Conservation (phyloP, 805 yeast species). For the Kodamaea sagamina region DNA sequence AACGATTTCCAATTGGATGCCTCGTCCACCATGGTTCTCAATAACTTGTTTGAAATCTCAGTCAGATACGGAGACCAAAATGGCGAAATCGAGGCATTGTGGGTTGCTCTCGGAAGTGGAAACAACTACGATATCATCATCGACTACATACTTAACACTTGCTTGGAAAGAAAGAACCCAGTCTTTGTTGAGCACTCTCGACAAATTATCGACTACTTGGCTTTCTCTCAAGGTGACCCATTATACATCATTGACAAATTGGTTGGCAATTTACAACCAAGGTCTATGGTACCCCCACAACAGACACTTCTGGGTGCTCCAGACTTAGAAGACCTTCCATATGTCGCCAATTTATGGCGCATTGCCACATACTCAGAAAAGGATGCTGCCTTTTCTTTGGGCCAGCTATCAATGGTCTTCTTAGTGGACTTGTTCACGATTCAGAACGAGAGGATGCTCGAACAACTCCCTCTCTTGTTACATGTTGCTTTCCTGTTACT, state of each 20-base stretch:
- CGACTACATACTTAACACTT: slow-evolving; percentile 66
- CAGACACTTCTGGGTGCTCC: slow-evolving; percentile 9
- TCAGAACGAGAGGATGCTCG: slow-evolving; percentile 61
- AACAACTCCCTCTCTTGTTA: slow-evolving; percentile 67
- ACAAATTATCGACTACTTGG: slow-evolving; percentile 77
- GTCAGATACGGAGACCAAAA: slow-evolving; percentile 72
- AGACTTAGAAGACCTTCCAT: slow-evolving; percentile 52
- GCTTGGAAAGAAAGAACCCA: slow-evolving; percentile 70
- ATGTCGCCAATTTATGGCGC: slow-evolving; percentile 69
- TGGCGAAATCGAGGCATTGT: slow-evolving; percentile 87
- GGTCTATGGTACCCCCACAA: slow-evolving; percentile 81
- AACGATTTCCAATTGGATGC: slow-evolving; percentile 20
- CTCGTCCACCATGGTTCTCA: slow-evolving; percentile 64
- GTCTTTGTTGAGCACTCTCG: slow-evolving; percentile 75
- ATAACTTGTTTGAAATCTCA: slow-evolving; percentile 82
- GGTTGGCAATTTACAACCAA: slow-evolving; percentile 74
- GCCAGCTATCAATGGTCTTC: slow-evolving; percentile 84
- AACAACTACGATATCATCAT: slow-evolving; percentile 71
- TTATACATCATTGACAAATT: slow-evolving; percentile 59
- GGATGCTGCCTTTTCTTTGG: slow-evolving; percentile 79
- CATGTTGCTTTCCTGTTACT: slow-evolving; percentile 79
- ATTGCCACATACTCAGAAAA: slow-evolving; percentile 55
- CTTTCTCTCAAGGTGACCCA: slow-evolving; percentile 51
- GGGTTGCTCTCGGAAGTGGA: slow-evolving; percentile 90
- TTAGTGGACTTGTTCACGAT: slow-evolving; percentile 76